Percentiles rank a stretch among this genome's conserved stretches.
Evolutionary conservation across 106 monocot genomes (phyloP).

Genomic region (Platanthera zijinensis): DNA sequence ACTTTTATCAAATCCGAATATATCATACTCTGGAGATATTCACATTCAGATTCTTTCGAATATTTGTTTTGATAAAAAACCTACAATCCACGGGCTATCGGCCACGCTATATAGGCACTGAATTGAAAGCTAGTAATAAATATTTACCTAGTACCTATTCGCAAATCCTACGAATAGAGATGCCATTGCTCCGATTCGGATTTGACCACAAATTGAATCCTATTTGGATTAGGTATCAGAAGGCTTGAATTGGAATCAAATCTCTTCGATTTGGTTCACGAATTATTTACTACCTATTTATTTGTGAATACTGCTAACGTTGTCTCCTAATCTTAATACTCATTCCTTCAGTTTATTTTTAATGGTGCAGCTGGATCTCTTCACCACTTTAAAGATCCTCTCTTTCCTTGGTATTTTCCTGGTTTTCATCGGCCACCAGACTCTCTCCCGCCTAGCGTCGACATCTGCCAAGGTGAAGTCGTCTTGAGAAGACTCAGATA

Average conservation of each 20-base stretch:
- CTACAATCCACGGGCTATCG: no score
- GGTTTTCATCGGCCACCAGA: slow-evolving; percentile 76
- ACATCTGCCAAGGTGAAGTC: slow-evolving; percentile 81
- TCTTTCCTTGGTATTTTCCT: slow-evolving; percentile 59
- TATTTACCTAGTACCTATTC: no score
- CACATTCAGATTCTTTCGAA: no score
- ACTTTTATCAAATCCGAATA: no score
- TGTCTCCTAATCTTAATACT: neutral
- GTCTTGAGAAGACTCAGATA: slow-evolving; percentile 28
- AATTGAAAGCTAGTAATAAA: no score
- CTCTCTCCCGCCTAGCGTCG: slow-evolving; percentile 68
- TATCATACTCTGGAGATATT: no score
- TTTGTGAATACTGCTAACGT: neutral
- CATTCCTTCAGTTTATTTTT: neutral
- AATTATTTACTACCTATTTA: no score
- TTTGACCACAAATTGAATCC: neutral
- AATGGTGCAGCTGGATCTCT: slow-evolving; percentile 77
- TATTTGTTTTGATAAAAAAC: no score
- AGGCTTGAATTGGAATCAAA: neutral
- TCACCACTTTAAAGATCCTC: slow-evolving; percentile 74
- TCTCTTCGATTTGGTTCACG: no score
- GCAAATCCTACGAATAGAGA: no score
- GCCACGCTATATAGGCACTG: no score
- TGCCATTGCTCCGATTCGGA: no score
- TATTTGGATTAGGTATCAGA: neutral